Base-by-base conservation (phyloP, 805 yeast genomes). In the Starmerella riodocensis region DNA sequence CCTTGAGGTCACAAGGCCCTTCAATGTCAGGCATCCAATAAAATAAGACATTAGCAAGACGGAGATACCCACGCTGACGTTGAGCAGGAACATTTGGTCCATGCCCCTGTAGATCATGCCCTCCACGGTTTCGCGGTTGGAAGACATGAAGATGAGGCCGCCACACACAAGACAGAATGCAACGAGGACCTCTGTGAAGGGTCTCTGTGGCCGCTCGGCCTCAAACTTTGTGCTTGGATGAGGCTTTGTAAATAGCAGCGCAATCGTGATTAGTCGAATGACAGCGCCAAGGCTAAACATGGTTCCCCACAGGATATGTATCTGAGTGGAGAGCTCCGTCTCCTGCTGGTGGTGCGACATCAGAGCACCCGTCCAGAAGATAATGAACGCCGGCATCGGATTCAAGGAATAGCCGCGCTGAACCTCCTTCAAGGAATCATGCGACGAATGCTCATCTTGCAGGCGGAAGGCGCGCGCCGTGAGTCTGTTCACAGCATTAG, bases 321-420 rank as follows among this genome's bases (percentile, higher is more conserved):
- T 72, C 14, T 61, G 65, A 2, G 96, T 84, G 2, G 95, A 76
- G 24, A 79, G 68, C 39, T 57, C 65, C 1, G 91, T 77, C 5
- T 86, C 80, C 60, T 91, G 98, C 29, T 74, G 76, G 60, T 91
- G 98, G 59, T 79, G 83, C 1, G 96, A 85, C 98, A 91, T 91
- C 46, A 91, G 67, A 12, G 78, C 69, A 22, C 98, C 98, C 1
- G 97, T 91, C 94, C 95, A 91, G 62, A 82, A 91, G 25, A 91
- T 81, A 2, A 93, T 84, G 48, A 91, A 72, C 1, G 82, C 76
- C 3, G 97, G 96, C 71, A 91, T 84, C 25, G 96, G 96, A 57
- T 91, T 91, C 48, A 93, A 86, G 1, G 93, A 78, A 58, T 79
- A 64, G 47, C 72, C 50, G 6, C 40, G 41, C 24, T 43, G 46